These are phyloP conservation scores for Mortierella claussenii DNA, from an alignment of 192 early-diverging fungal genomes.

Conservation along the genomic window DNA sequence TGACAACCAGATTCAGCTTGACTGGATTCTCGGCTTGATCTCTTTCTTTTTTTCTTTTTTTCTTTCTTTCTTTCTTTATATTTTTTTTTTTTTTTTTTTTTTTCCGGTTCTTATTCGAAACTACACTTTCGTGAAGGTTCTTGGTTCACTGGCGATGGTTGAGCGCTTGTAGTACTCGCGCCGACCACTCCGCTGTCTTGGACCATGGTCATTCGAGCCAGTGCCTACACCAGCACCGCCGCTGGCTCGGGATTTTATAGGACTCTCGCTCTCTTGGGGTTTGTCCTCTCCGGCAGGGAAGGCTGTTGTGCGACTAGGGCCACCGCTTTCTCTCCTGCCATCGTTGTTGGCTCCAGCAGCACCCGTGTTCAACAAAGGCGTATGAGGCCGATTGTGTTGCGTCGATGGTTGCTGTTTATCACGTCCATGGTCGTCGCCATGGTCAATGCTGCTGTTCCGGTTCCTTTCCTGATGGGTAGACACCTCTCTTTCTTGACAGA, in stretches of 20 bases:
- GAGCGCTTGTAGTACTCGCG: constrained; percentile 19
- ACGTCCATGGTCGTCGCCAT: constrained; percentile 17
- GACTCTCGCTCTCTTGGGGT: not conserved
- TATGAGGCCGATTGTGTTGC: not conserved
- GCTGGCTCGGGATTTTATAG: not conserved
- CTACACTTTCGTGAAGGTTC: constrained; percentile 5
- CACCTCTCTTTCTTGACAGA: constrained; percentile 36
- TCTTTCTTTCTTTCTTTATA: not conserved
- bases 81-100: not conserved
- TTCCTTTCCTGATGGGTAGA: constrained; percentile 16
- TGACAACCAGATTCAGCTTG: no score
- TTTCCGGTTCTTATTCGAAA: not conserved
- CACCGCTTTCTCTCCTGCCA: not conserved
- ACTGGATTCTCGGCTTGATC: no score
- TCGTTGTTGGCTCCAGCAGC: not conserved
- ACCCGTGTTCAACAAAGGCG: not conserved
- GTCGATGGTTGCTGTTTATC: constrained; percentile 1
- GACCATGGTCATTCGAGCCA: not conserved
- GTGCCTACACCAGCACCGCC: not conserved
- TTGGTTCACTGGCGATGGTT: constrained; percentile 24
- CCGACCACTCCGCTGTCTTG: constrained; percentile 13
- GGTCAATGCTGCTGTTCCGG: constrained; percentile 37
- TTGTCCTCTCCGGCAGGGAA: constrained; percentile 11
- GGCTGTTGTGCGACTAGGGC: not conserved
- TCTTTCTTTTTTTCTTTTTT: no score